phyloP scores from a whole-genome alignment of 2,329 filamentous ascomycete genomes.

The Thermothelomyces thermophilus region DNA sequence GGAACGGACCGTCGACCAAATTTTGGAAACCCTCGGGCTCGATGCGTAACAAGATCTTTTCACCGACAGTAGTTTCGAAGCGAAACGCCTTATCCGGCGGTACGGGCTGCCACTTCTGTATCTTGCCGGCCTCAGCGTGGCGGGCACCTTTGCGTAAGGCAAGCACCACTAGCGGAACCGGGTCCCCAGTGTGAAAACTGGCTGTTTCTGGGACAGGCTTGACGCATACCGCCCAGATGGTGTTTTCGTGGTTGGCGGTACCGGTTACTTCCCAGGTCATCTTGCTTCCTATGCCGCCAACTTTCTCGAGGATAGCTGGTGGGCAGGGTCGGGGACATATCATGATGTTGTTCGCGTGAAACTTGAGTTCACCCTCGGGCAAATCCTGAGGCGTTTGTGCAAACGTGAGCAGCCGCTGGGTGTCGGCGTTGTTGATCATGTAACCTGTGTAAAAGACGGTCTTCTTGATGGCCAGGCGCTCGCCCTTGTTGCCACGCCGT shows the following conservation, averaged over 20 bases:
- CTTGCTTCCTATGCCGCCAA: conserved; percentile 79
- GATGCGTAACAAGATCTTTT: conserved; percentile 77
- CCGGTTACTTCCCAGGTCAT: conserved; percentile 79
- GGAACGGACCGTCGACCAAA: conserved; percentile 44
- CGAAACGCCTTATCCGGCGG: conserved; percentile 62
- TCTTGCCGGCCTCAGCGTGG: conserved; percentile 73
- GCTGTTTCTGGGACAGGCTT: conserved; percentile 62
- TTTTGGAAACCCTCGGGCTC: conserved; percentile 60
- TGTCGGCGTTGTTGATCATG: conserved; percentile 66
- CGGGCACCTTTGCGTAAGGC: conserved; percentile 69
- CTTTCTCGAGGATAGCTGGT: conserved; percentile 66
- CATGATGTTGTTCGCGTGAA: conserved; percentile 83
- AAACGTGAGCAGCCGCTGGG: conserved; percentile 64
- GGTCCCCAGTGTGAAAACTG: conserved; percentile 71
- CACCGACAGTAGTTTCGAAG: conserved; percentile 78
- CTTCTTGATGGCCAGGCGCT: conserved; percentile 67
- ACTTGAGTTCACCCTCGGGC: conserved; percentile 65
- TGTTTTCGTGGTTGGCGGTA: conserved; percentile 67
- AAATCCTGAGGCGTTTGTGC: conserved; percentile 56
- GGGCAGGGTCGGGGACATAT: conserved; percentile 76
- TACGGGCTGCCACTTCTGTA: conserved; percentile 77
- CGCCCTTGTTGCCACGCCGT: conserved; percentile 32
- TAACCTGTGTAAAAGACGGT: conserved; percentile 91
- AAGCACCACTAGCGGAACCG: conserved; percentile 71
- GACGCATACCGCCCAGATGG: conserved; percentile 80